Base-by-base conservation (phyloP, 2,329 filamentous ascomycete genomes). In the Hirsutella rhossiliensis region DNA sequence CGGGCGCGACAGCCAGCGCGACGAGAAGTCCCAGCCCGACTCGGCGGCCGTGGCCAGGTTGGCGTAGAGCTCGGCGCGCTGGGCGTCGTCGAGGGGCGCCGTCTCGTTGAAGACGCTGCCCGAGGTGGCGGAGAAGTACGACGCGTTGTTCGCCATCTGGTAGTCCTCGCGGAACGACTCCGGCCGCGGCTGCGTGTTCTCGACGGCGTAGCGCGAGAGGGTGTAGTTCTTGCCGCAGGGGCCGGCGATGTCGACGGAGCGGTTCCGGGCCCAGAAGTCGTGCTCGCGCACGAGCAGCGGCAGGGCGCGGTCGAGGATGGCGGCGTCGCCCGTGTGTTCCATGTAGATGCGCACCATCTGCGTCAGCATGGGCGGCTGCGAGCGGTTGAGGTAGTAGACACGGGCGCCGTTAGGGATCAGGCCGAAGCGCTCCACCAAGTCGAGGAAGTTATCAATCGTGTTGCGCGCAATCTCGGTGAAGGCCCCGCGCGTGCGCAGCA, bases 321-420 rank as follows among this genome's bases (percentile, higher is more conserved):
- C 71, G 0, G 71, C 75, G 52, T 84, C 79, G 40, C 80, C 75
- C 27, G 79, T 82, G 55, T 81, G 72, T 46, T 81, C 71, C 30
- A 84, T 61, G 49, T 84, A 84, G 13, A 68, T 61, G 50, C 72
- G 73, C 43, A 84, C 72, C 80, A 84, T 84, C 57, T 78, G 74
- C 2, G 80, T 68, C 42, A 84, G 62, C 39, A 84, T 58, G 2
- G 80, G 80, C 17, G 80, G 80, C 58, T 84, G 80, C 2, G 78
- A 82, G 28, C 80, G 71, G 56, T 84, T 82, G 44, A 82, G 66
- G 51, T 83, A 84, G 64, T 84, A 83, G 23, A 75, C 53, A 13
- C 80, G 67, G n/a, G 76, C 78, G 8, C 80, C 80, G 47, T 84
- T 84, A 32, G 80, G 80, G 4, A 84, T 70, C 53, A 84, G 82